Evolutionary conservation across 2,329 filamentous ascomycete species (phyloP).

Genomic region (Coniochaeta sp.): DNA sequence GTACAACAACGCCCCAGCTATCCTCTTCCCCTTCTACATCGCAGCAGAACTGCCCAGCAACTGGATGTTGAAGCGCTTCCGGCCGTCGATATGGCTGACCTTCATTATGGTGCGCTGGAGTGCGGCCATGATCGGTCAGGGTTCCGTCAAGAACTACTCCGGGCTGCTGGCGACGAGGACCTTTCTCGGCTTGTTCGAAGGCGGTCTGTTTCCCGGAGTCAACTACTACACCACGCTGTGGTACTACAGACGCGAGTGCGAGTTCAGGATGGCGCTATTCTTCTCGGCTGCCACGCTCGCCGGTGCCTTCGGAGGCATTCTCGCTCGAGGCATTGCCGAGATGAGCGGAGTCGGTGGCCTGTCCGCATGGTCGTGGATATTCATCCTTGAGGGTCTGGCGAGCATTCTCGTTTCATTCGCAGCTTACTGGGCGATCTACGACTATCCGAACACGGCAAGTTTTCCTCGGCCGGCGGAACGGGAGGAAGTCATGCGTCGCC

Average conservation of each 20-base stretch:
- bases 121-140: slow-evolving; percentile 27
- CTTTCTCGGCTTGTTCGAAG: slow-evolving; percentile 52
- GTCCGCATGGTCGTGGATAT: slow-evolving; percentile 71
- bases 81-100: slow-evolving; percentile 45
- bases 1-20: slow-evolving; percentile 33
- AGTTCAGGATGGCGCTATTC: slow-evolving; percentile 55
- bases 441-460: slow-evolving; percentile 41
- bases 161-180: slow-evolving; percentile 44
- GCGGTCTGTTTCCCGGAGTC: slow-evolving; percentile 55
- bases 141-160: slow-evolving; percentile 43
- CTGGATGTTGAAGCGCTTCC: slow-evolving; percentile 45
- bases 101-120: slow-evolving; percentile 36
- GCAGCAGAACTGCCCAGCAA: slow-evolving; percentile 49
- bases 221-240: slow-evolving; percentile 47
- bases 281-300: slow-evolving; percentile 50
- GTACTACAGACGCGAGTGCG: slow-evolving; percentile 54
- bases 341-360: slow-evolving; percentile 43
- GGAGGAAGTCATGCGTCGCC: slow-evolving; percentile 32
- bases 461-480: slow-evolving; percentile 35
- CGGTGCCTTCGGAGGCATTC: slow-evolving; percentile 55
- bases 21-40: slow-evolving; percentile 49
- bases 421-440: slow-evolving; percentile 46
- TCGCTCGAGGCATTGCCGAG: slow-evolving; percentile 53
- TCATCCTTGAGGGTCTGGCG: slow-evolving; percentile 58
- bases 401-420: slow-evolving; percentile 32